Evolutionary conservation across 1,284 basidiomycete genomes (phyloP).

Genomic region (Microbotryomycetes sp.): DNA sequence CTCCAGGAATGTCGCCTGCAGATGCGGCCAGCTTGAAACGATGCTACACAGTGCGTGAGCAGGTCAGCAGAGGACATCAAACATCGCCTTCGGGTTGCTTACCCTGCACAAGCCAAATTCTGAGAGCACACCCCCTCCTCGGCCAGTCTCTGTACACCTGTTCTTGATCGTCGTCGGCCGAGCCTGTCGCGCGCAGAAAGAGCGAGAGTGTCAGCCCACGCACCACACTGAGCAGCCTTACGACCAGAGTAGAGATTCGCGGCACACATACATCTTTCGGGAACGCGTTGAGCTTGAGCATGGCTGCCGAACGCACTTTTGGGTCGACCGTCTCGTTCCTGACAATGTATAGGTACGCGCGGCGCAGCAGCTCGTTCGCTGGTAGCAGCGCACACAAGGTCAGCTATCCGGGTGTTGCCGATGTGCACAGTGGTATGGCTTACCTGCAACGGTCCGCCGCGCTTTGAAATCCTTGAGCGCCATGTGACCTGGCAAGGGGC

Average conservation of each 20-base stretch:
- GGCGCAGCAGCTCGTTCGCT: constrained; percentile 28
- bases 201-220: not conserved
- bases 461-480: constrained; percentile 31
- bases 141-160: constrained; percentile 25
- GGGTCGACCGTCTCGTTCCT: constrained; percentile 29
- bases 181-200: constrained; percentile 8
- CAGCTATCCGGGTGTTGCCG: not conserved
- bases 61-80: not conserved
- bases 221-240: not conserved
- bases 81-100: not conserved
- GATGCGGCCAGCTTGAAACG: constrained; percentile 20
- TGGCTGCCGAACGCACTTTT: constrained; percentile 26
- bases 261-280: constrained; percentile 9
- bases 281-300: constrained; percentile 32
- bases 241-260: not conserved
- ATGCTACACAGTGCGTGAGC: not conserved
- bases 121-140: constrained; percentile 28
- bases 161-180: constrained; percentile 28
- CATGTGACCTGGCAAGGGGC: constrained; percentile 28
- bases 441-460: constrained; percentile 26
- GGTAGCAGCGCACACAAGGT: not conserved
- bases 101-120: constrained; percentile 31
- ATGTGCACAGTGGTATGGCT: not conserved
- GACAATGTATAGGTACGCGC: constrained; percentile 29
- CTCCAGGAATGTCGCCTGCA: constrained; percentile 27